These are phyloP conservation scores for Yamadazyma ubonensis DNA, from an alignment of 805 yeast species.

Conservation along the genomic window DNA sequence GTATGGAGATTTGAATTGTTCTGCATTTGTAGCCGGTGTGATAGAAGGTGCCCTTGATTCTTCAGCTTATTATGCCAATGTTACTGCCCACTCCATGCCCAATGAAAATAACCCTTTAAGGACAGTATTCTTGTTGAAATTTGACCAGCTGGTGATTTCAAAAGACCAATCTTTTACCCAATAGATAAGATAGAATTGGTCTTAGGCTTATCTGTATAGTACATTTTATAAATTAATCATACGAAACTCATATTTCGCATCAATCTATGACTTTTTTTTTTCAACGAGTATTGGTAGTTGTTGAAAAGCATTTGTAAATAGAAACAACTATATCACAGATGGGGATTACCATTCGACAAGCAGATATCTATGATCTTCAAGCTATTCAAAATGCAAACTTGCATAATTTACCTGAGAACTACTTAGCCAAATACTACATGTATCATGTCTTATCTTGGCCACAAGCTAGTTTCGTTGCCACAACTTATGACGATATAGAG, in stretches of 20 bases:
- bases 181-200: no score
- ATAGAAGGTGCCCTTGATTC: slow-evolving; percentile 80
- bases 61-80: slow-evolving; percentile 68
- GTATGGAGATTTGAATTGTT: slow-evolving; percentile 72
- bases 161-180: slow-evolving; percentile 33
- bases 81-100: slow-evolving; percentile 80
- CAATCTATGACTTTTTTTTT: slow-evolving; percentile 4
- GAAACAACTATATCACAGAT: slow-evolving; percentile 28
- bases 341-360: slow-evolving; percentile 88
- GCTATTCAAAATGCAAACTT: slow-evolving; percentile 95
- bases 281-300: slow-evolving; percentile 3
- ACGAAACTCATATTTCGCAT: slow-evolving; percentile 1
- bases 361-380: slow-evolving; percentile 81
- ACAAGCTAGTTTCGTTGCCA: slow-evolving; percentile 93
- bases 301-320: slow-evolving; percentile 6
- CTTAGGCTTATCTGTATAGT: no score
- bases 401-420: slow-evolving; percentile 92
- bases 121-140: slow-evolving; percentile 75
- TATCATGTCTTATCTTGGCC: slow-evolving; percentile 97
- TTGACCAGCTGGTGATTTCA: slow-evolving; percentile 55
- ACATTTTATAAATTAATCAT: background rate
- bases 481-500: slow-evolving; percentile 55
- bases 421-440: slow-evolving; percentile 86
- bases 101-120: slow-evolving; percentile 55
- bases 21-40: slow-evolving; percentile 82